Evolutionary conservation across 495 filamentous ascomycete species (phyloP), one percentile per base, ranked within the genome.

Genomic region (Copromyces sp.): DNA sequence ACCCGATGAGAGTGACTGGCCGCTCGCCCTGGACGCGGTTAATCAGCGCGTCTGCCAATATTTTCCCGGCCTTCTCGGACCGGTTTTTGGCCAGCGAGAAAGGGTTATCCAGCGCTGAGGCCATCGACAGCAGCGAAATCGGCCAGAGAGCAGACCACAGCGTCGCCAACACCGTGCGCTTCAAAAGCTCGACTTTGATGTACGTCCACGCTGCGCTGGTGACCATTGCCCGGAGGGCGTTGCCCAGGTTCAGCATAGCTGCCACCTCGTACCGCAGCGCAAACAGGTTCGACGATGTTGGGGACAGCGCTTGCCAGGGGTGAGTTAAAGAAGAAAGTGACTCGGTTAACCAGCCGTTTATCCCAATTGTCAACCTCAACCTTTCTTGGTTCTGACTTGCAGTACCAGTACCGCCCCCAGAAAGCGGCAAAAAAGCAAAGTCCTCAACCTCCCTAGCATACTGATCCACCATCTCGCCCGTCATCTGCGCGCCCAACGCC

Each of bases 401-500:
- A 24, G 24, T 24, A 24, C 24, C 24, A 1, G 24, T 75, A 37
- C 76, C 82, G 80, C 80, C 75, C 75, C 85, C 75, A 14, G 86
- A 84, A 39, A 94, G 84, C 0, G 93, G 93, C 24, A 97, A 79
- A 79, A 97, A 97, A 12, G 88, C 88, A 81, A 97, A 97, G 80
- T 97, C 94, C 45, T 92, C 88, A 0, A 97, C 93, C 75, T 97
- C 93, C 44, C 86, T 85, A 0, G 94, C 94, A 78, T 97, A 96
- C 73, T 89, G 87, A 73, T 95, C 92, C 81, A 95, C 90, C 86
- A 94, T 91, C 73, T 90, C 85, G 6, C 93, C 84, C 35, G 93
- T 96, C 94, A 97, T 97, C 44, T 88, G 87, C 0, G 90, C 94
- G 0, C 94, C 94, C 73, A 95, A 95, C 0, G 93, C 94, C 2